phyloP scores from a whole-genome alignment of 192 early-diverging fungal species.

The Hyaloraphidium curvatum region DNA sequence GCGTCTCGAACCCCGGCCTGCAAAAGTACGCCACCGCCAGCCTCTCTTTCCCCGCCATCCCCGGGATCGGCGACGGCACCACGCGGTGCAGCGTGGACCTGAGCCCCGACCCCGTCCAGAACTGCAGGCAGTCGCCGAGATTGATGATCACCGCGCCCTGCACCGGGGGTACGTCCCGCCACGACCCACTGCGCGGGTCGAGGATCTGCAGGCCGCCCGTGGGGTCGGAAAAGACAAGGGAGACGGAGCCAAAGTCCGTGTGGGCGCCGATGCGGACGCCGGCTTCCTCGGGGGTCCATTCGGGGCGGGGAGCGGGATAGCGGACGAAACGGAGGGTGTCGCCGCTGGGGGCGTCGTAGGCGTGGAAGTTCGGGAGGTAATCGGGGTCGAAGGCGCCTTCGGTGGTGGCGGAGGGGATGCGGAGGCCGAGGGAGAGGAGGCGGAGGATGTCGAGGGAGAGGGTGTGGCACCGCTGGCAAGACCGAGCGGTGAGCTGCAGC shows the following conservation, averaged over 20 bases:
- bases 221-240: constrained; percentile 43
- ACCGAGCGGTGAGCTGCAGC: not conserved
- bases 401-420: constrained; percentile 25
- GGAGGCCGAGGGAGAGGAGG: constrained; percentile 37
- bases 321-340: constrained; percentile 34
- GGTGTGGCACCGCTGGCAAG: constrained; percentile 22
- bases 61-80: constrained; percentile 20
- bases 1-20: constrained; percentile 12
- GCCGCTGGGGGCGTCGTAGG: constrained; percentile 21
- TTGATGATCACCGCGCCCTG: not conserved
- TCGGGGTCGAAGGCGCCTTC: constrained; percentile 30
- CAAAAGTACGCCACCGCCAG: constrained; percentile 15
- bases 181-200: constrained; percentile 4
- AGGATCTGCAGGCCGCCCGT: constrained; percentile 17
- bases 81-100: constrained; percentile 45
- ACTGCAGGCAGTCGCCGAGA: constrained; percentile 32
- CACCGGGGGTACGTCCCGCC: not conserved
- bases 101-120: constrained; percentile 37
- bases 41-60: not conserved
- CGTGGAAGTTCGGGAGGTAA: constrained; percentile 27
- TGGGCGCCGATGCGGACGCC: not conserved
- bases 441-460: constrained; percentile 27
- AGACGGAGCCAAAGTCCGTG: constrained; percentile 50
- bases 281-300: constrained; percentile 7
- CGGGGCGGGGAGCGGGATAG: constrained; percentile 25